Base-by-base conservation (phyloP, 2,329 filamentous ascomycete species). In the Ophiostoma perfectum region DNA sequence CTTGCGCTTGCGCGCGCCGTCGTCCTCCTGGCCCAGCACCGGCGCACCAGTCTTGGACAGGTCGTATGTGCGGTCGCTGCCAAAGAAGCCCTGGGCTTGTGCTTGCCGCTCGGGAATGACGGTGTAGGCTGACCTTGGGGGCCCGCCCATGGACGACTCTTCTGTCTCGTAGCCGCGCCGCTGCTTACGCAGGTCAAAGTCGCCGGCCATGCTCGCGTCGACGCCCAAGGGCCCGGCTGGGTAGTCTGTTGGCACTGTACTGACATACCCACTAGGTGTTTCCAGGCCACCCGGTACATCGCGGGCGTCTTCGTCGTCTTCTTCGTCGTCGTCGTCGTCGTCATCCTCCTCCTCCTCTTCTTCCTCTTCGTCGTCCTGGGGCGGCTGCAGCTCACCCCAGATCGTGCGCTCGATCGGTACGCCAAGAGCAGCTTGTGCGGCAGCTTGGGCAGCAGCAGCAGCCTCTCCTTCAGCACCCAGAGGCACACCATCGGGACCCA, bases 1-100 rank as follows among this genome's bases (percentile, higher is more conserved):
- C 87, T 98, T 99, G 75, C 92, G 86, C 81, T 96, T 95, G 74
- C 91, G 82, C 38, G 78, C 84, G 38, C 78, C 83, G 68, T 93
- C 87, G 69, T 93, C 90, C 38, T 96, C 92, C 71, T 87, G 85
- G 11, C 93, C 95, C 4, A 99, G 85, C 2, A 96, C 85, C 0
- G 91, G 90, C 70, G 69, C 76, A 77, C 68, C 55, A 8, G 82
- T 72, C 81, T 87, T 89, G 71, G 76, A 75, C 36, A 99, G 84
- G 78, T 99, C 93, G 79, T 99, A 99, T 16, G 90, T 90, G 75
- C 92, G 90, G 76, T 98, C 94, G 74, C 92, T 93, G 73, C 95
- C 95, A 77, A 99, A 98, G 86, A 99, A 98, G 63, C 95, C 95
- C 73, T 93, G 90, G 5, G 92, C 88, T 66, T 90, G 88, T 36